Evolutionary conservation across 148 eudicot species (phyloP).

Genomic region (Polygonum maritimum): DNA sequence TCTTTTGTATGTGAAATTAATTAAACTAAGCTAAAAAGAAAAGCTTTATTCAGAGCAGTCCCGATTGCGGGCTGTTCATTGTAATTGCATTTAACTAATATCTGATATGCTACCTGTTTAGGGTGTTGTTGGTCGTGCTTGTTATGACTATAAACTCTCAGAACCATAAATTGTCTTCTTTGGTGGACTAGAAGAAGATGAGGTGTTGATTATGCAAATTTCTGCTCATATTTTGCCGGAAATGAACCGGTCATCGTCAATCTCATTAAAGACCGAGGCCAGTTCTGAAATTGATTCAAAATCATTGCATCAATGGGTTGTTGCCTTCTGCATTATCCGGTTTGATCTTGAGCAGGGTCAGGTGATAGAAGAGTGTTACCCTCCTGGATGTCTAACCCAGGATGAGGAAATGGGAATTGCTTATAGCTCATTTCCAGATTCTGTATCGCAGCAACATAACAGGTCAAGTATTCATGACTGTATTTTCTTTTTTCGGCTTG

Average conservation of each 20-base stretch:
- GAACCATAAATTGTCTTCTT: constrained; percentile 3
- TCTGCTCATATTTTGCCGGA: constrained; percentile 29
- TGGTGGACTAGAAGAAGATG: constrained; percentile 9
- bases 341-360: constrained; percentile 98
- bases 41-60: neutral
- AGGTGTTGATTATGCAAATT: constrained; percentile 23
- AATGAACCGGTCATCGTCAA: constrained; percentile 82
- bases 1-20: neutral
- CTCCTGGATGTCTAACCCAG: constrained; percentile 53
- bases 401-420: constrained; percentile 83
- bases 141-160: neutral
- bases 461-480: constrained; percentile 85
- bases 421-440: constrained; percentile 89
- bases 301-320: constrained; percentile 64
- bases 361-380: constrained; percentile 86
- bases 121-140: neutral
- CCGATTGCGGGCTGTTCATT: neutral
- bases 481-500: constrained; percentile 81
- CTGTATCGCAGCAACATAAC: constrained; percentile 81
- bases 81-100: neutral
- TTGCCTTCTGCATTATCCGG: constrained; percentile 73
- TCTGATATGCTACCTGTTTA: neutral
- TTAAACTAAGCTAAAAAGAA: neutral
- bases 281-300: constrained; percentile 44
- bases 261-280: constrained; percentile 52